Evolutionary conservation across 2,329 filamentous ascomycete genomes (phyloP), one percentile per base, ranked within the genome.

Genomic region (Diaporthe vexans): DNA sequence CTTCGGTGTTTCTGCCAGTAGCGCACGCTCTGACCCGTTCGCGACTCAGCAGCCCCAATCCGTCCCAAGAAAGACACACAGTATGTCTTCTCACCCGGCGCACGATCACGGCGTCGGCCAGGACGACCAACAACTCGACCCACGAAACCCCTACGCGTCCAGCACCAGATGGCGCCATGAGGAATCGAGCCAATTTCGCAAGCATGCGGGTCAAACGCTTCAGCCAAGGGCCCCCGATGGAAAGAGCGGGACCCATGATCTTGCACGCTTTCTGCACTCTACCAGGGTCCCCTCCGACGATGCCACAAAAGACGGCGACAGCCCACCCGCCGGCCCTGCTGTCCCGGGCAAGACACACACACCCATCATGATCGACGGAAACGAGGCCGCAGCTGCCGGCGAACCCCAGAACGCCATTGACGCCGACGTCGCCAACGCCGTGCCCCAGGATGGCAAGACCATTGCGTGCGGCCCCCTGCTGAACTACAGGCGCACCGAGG

Each of bases 401-500:
- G 71, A 77, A 54, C 76, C 77, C 46, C 57, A 74, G 17, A 68
- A 52, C 40, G 75, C 52, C 51, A 26, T 29, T 21, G 74, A 76
- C 11, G 71, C 59, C n/a, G 74, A 76, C 37, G 67, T 71, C 37
- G 71, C 75, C 21, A 51, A 75, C 24, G 78, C 78, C 19, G 77
- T 77, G 10, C 77, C 81, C 7, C 79, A 80, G 35, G 88, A 89
- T 65, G 88, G 87, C 59, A 88, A 85, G 79, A 90, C 94, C 75
- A 88, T 95, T 37, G 86, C 93, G 19, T 92, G 90, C 78, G 94
- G 94, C 0, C 94, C 94, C 26, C 85, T 96, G 77, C 84, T 96
- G 76, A 96, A 96, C 84, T 96, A 95, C 82, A 88, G 92, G 77
- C 90, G 90, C 79, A 95, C 93, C 90, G 90, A 92, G 78, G 88